These are phyloP conservation scores for Thalassiosira pacifica DNA, from an alignment of 352 stramenopile species.

Conservation along the genomic window DNA sequence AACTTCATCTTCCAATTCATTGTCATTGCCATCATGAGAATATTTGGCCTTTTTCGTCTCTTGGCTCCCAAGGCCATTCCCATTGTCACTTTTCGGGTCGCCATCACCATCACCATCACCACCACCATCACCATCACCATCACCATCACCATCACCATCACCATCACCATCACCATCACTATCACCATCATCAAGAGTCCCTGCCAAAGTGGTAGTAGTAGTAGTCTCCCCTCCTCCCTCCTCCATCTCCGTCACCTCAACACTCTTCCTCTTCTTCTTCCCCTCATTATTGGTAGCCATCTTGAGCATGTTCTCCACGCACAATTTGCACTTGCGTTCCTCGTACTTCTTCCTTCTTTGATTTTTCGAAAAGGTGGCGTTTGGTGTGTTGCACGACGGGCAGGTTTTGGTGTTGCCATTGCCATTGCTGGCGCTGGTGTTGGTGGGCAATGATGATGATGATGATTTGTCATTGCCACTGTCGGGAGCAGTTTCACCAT, in stretches of 20 bases:
- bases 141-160: not conserved
- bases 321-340: slow-evolving; percentile 2
- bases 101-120: not conserved
- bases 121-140: not conserved
- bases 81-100: not conserved
- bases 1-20: not conserved
- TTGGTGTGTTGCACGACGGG: not conserved
- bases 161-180: not conserved
- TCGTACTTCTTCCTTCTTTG: not conserved
- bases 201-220: not conserved
- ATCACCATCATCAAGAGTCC: not conserved
- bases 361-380: not conserved
- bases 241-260: not conserved
- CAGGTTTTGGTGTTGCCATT: not conserved
- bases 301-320: not conserved
- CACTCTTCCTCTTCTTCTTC: not conserved
- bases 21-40: not conserved
- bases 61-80: not conserved
- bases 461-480: not conserved
- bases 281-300: not conserved
- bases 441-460: too few relatives aligned
- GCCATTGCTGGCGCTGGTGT: not conserved
- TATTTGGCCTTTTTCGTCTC: not conserved
- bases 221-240: not conserved
- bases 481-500: not conserved